phyloP scores from a whole-genome alignment of 2,329 filamentous ascomycete species.

The Cladosporium sphaerospermum region DNA sequence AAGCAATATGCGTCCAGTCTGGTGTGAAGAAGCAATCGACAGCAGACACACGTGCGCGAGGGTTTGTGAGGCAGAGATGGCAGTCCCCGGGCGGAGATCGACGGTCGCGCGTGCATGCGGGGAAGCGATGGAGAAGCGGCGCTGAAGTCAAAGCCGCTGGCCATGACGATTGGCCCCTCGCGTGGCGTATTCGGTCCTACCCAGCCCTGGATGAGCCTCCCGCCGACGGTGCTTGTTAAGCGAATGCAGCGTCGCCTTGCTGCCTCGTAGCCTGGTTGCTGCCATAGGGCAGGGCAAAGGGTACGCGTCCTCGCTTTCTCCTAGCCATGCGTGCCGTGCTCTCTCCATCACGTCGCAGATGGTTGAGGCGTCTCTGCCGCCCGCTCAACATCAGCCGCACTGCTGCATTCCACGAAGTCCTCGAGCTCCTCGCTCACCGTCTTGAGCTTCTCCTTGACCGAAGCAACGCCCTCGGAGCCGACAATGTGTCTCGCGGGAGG shows the following conservation, averaged over 20 bases:
- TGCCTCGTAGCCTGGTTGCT: not conserved
- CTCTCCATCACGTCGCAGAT: not conserved
- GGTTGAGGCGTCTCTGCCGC: conserved; percentile 5
- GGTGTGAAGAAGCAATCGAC: not conserved
- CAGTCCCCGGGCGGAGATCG: too few species aligned
- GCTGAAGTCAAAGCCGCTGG: conserved; percentile 1
- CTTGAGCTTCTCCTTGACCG: conserved; percentile 93
- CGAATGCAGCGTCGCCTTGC: not conserved
- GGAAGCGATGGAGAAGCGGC: conserved; percentile 3
- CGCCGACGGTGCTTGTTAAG: not conserved
- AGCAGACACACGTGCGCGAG: not conserved
- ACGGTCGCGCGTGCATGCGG: not conserved
- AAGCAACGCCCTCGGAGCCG: conserved; percentile 76
- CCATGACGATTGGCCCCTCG: conserved; percentile 1
- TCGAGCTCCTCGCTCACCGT: conserved; percentile 94
- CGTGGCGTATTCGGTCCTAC: conserved; percentile 7
- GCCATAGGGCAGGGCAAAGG: not conserved
- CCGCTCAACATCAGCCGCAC: conserved; percentile 65
- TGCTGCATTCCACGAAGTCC: conserved; percentile 87
- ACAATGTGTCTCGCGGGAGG: conserved; percentile 92
- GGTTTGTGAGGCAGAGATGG: not conserved
- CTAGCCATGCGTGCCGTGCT: not conserved
- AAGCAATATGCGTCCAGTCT: not conserved
- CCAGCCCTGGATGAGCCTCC: not conserved
- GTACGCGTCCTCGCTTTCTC: not conserved